Percentiles rank a stretch among this genome's conserved stretches.
These are phyloP conservation scores for Stylosanthes scabra DNA, from an alignment of 331 rosid species.

Conservation along the genomic window DNA sequence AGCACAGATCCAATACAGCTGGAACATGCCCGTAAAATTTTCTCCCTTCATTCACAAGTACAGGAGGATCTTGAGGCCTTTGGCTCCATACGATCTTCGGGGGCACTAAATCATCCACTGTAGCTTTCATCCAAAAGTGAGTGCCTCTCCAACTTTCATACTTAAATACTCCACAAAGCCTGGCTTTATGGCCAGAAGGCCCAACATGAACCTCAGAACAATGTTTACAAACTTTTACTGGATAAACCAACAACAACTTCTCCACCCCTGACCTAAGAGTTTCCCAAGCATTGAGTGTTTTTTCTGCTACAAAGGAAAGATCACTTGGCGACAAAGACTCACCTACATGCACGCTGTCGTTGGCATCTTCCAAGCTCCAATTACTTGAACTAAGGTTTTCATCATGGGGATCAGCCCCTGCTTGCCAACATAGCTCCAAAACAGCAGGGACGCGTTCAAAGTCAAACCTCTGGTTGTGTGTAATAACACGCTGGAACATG, in stretches of 20 bases:
- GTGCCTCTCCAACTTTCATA: conserved; percentile 82
- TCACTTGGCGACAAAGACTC: conserved; percentile 53
- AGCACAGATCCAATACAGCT: conserved; percentile 79
- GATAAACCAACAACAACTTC: conserved; percentile 76
- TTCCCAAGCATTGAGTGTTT: conserved; percentile 82
- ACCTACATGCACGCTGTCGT: conserved; percentile 36
- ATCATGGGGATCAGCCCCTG: conserved; percentile 63
- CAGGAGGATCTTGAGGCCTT: conserved; percentile 80
- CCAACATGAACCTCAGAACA: conserved; percentile 96
- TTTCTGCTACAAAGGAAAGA: conserved; percentile 56
- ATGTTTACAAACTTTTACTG: conserved; percentile 81
- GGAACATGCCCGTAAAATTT: conserved; percentile 79
- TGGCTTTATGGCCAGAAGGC: conserved; percentile 86
- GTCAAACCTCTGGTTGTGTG: conserved; percentile 81
- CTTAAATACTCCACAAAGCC: conserved; percentile 86
- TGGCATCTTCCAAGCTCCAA: conserved; percentile 43
- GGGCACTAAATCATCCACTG: conserved; percentile 78
- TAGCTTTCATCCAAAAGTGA: conserved; percentile 84
- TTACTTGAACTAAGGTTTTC: conserved; percentile 43
- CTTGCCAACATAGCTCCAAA: conserved; percentile 90
- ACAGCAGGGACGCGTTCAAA: conserved; percentile 88
- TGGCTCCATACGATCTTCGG: conserved; percentile 75
- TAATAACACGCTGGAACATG: conserved; percentile 79
- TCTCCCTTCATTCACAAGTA: conserved; percentile 71
- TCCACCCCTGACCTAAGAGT: conserved; percentile 69